A percentile compares a stretch with the other conserved stretches of the same genome.
phyloP scores from a whole-genome alignment of 441 rosid genomes.

The Viola pubescens region DNA sequence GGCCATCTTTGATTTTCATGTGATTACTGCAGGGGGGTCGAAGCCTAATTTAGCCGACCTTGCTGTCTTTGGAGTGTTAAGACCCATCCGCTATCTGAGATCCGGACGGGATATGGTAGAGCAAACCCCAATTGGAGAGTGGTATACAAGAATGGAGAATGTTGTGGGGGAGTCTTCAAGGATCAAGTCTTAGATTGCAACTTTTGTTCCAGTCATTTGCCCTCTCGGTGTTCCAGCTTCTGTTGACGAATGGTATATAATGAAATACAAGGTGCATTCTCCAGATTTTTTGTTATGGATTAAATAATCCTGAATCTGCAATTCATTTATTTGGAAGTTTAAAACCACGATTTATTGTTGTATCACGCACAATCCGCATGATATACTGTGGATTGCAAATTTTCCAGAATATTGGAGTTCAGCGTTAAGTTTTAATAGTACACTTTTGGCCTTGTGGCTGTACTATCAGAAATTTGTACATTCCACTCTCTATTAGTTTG shows the following conservation, averaged over 20 bases:
- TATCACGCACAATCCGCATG: too few relatives aligned
- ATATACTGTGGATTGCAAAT: too few relatives aligned
- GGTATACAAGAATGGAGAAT: conserved; percentile 64
- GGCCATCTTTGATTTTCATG: neutral
- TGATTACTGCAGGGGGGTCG: conserved; percentile 46
- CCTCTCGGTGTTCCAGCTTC: neutral
- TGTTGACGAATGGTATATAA: neutral
- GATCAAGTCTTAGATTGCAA: conserved; percentile 23
- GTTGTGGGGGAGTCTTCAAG: conserved; percentile 57
- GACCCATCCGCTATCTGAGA: conserved; percentile 65
- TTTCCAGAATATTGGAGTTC: too few relatives aligned
- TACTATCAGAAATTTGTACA: too few relatives aligned
- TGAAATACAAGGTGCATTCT: neutral
- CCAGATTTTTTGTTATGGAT: too few relatives aligned
- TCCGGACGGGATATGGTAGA: conserved; percentile 85
- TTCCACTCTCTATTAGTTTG: too few relatives aligned
- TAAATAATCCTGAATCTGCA: too few relatives aligned
- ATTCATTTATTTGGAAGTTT: too few relatives aligned
- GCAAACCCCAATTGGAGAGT: conserved; percentile 64
- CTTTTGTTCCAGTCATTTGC: neutral
- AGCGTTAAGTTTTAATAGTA: too few relatives aligned
- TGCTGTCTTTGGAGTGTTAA: conserved; percentile 72
- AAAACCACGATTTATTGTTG: too few relatives aligned
- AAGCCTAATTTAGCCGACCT: conserved; percentile 85
- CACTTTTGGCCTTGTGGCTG: too few relatives aligned